Conservation (phyloP, 1,284 basidiomycete species). For the Xerocomus minutiporus region DNA sequence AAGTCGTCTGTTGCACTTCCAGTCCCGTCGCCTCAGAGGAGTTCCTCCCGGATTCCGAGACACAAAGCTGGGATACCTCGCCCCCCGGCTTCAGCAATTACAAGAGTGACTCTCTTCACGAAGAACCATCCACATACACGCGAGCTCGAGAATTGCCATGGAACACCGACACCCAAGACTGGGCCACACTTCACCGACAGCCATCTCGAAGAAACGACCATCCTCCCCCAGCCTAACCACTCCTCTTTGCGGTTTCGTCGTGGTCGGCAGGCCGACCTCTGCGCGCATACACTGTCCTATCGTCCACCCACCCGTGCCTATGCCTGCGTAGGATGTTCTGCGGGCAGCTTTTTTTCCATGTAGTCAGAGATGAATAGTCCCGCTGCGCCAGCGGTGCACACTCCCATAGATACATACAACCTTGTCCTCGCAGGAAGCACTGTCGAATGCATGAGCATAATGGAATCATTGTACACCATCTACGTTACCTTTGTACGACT, state of each 20-base stretch:
- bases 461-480: slow-evolving; percentile 6
- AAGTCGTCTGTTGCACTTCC: slow-evolving; percentile 41
- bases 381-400: slow-evolving; percentile 47
- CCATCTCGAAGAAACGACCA: slow-evolving; percentile 19
- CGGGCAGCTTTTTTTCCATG: slow-evolving; percentile 41
- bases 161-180: slow-evolving; percentile 15
- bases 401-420: slow-evolving; percentile 51
- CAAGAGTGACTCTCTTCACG: slow-evolving; percentile 1
- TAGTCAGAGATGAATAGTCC: slow-evolving; percentile 55
- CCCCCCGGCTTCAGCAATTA: slow-evolving; percentile 1
- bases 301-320: background rate
- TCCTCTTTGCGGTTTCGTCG: background rate
- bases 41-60: slow-evolving; percentile 60
- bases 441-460: slow-evolving; percentile 26
- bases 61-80: slow-evolving; percentile 51
- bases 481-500: slow-evolving; percentile 43
- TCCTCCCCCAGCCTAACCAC: slow-evolving; percentile 7
- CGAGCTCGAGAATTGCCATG: slow-evolving; percentile 25
- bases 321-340: background rate
- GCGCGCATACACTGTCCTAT: slow-evolving; percentile 8
- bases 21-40: slow-evolving; percentile 42
- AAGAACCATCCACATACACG: slow-evolving; percentile 1
- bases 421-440: slow-evolving; percentile 59
- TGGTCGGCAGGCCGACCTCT: slow-evolving; percentile 15
- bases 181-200: slow-evolving; percentile 15